Base-by-base conservation (phyloP, 176 grass and related monocot genomes). In the Musa beccarii region DNA sequence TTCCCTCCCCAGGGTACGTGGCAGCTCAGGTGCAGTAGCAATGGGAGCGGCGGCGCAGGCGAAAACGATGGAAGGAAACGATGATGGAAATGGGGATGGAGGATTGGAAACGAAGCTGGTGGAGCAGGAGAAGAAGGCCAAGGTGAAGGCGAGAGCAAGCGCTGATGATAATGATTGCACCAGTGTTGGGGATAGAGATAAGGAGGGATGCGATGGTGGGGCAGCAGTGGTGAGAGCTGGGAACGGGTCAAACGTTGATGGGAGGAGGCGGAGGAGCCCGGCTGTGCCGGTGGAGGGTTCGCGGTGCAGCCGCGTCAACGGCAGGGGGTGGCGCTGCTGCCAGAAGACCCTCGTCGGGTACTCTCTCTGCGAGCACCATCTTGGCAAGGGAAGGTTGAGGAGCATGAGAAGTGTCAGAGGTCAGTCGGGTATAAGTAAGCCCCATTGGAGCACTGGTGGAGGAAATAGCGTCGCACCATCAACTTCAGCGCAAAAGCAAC, bases 261-360 rank as follows among this genome's bases (percentile, higher is more conserved):
- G 53, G 7, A 62, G 78, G 81, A 83, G 76, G 70, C 84, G 82
- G 78, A 80, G 83, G 0, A 73, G 79, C 17, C 66, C 86, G 8
- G 79, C 86, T 13, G 83, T 82, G 76, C 75, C 89, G 34, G 52
- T 83, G 81, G 91, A 87, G 64, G 96, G 96, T 25, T 99, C 96
- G 0, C 83, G 96, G 73, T 99, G 96, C 83, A 92, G 96, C 85
- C 96, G 96, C 53, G 84, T 95, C 51, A 99, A 99, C 59, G 96
- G 96, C 10, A 86, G 91, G 13, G 96, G 96, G 63, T 99, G 96
- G 96, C 88, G 89, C 11, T 99, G 96, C 84, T 84, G 88, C 83
- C 96, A 99, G 79, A 82, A 80, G 25, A 99, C 96, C 53, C 77
- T 88, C 66, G 83, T 92, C 8, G 96, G 96, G 11, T 99, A 99